Percentiles rank a stretch among this genome's conserved stretches.
Conservation (phyloP, 345 rosid genomes). For the Lenwebbia sp. region DNA sequence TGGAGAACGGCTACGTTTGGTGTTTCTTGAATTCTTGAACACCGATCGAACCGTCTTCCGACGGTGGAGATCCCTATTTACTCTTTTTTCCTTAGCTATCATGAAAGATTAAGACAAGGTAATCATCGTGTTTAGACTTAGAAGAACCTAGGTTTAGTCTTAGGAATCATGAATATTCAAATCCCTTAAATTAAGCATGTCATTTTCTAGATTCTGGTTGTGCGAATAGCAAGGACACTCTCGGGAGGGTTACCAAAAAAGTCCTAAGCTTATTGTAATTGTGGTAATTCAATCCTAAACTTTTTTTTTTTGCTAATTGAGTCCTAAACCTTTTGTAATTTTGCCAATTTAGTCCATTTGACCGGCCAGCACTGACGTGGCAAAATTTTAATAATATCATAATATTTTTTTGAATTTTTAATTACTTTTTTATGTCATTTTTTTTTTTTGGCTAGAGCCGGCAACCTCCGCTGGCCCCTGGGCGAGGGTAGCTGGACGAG, state of each 20-base stretch:
- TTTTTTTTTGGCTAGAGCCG: no score
- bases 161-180: neutral
- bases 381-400: no score
- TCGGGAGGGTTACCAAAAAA: neutral
- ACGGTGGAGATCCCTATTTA: neutral
- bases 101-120: neutral
- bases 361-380: accelerated
- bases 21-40: neutral
- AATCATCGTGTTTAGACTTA: neutral
- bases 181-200: neutral
- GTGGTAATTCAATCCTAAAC: no score
- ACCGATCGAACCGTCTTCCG: neutral
- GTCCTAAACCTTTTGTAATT: no score
- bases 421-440: no score
- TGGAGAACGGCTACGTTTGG: neutral
- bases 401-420: no score
- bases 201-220: neutral
- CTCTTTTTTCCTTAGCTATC: neutral
- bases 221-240: neutral
- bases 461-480: no score
- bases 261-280: no score
- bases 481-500: no score
- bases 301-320: no score
- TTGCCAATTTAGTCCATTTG: no score
- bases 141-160: neutral